Percentiles rank a stretch among this genome's conserved stretches.
Conservation (phyloP, 768 basidiomycete species). For the Leccinum broughii region DNA sequence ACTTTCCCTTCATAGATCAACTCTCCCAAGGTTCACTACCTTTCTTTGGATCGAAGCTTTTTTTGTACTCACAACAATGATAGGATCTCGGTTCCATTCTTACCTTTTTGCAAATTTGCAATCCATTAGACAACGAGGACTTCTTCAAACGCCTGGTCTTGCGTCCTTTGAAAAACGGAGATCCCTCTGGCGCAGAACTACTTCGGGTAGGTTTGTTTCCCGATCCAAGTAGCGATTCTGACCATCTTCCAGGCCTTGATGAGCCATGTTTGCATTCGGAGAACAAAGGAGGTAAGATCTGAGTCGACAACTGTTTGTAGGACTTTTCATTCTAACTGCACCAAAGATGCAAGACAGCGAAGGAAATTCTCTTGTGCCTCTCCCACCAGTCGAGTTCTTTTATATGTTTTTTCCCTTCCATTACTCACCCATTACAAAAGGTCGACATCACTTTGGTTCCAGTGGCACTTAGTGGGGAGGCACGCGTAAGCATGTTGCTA, state of each 20-base stretch:
- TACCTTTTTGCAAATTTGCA: conserved; percentile 83
- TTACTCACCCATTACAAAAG: conserved; percentile 34
- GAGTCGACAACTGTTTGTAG: not conserved
- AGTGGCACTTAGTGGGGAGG: conserved; percentile 62
- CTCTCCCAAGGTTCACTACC: conserved; percentile 57
- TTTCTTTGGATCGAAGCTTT: not conserved
- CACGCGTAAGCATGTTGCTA: conserved; percentile 49
- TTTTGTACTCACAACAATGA: not conserved
- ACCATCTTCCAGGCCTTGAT: conserved; percentile 58
- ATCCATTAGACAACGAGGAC: conserved; percentile 79
- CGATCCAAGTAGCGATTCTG: not conserved
- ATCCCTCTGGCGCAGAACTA: conserved; percentile 66
- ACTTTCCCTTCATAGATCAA: conserved; percentile 56
- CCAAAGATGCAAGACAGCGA: conserved; percentile 78
- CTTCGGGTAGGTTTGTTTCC: conserved; percentile 51
- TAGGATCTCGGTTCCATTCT: conserved; percentile 88
- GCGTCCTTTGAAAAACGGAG: conserved; percentile 72
- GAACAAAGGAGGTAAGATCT: conserved; percentile 71
- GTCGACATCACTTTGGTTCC: conserved; percentile 78
- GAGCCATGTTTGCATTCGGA: conserved; percentile 74
- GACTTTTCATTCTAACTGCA: conserved; percentile 18
- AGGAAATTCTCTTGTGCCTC: conserved; percentile 69
- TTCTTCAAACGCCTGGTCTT: conserved; percentile 79
- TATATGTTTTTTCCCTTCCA: not conserved
- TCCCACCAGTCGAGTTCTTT: conserved; percentile 59